A percentile compares a stretch with the other conserved stretches of the same genome.
Evolutionary conservation across 2,329 filamentous ascomycete genomes (phyloP).

Genomic region (Cytospora leucostoma): DNA sequence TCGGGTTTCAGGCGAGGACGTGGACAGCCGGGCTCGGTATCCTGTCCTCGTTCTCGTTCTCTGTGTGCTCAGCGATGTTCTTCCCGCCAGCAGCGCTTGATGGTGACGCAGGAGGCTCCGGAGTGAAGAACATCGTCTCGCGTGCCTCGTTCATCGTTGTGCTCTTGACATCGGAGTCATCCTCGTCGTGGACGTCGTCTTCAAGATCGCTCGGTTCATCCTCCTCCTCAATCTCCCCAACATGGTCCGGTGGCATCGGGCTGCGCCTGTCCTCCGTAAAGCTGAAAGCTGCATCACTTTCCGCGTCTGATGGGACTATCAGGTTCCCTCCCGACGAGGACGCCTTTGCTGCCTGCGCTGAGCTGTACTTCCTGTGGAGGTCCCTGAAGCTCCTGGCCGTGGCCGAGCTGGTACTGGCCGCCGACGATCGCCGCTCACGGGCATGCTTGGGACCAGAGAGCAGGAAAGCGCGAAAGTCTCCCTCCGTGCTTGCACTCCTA

Average conservation of each 20-base stretch:
- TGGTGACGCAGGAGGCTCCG: conserved; percentile 43
- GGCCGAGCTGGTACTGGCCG: conserved; percentile 66
- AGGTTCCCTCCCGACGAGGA: conserved; percentile 43
- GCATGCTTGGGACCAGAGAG: conserved; percentile 38
- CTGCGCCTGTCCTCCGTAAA: conserved; percentile 61
- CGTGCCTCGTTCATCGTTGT: conserved; percentile 35
- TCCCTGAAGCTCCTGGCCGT: conserved; percentile 67
- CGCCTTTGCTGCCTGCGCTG: conserved; percentile 50
- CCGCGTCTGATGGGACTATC: conserved; percentile 55
- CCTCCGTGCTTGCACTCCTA: conserved; percentile 28
- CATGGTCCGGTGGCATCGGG: conserved; percentile 54
- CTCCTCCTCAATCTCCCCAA: conserved; percentile 38
- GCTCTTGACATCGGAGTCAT: conserved; percentile 33
- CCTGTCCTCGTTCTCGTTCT: conserved; percentile 15
- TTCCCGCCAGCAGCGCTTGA: conserved; percentile 31
- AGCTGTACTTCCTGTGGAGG: conserved; percentile 61
- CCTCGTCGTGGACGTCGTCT: conserved; percentile 27
- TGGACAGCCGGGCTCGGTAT: conserved; percentile 13
- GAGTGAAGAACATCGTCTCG: conserved; percentile 45
- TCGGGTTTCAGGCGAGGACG: conserved; percentile 23
- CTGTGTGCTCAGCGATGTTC: conserved; percentile 31
- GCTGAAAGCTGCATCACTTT: conserved; percentile 61
- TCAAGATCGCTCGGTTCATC: conserved; percentile 22
- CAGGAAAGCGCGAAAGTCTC: conserved; percentile 57
- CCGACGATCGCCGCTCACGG: conserved; percentile 59